Conservation (phyloP, 257 asterid species). For the Gynochthodes officinalis region DNA sequence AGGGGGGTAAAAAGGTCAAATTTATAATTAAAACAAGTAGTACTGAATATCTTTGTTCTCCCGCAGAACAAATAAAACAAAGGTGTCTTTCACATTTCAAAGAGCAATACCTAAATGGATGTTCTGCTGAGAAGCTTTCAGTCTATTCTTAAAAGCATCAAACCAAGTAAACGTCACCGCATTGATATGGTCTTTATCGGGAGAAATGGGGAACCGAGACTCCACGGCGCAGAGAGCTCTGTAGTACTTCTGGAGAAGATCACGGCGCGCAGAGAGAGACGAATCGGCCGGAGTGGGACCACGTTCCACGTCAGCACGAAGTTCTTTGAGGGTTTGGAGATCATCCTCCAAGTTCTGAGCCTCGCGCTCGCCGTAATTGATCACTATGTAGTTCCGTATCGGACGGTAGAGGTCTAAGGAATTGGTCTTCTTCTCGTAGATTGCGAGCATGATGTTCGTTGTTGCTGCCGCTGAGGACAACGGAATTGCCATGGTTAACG, state of each 20-base stretch:
- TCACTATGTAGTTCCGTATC: constrained; percentile 70
- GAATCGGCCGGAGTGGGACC: constrained; percentile 42
- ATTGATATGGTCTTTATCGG: constrained; percentile 79
- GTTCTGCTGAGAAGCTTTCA: constrained; percentile 83
- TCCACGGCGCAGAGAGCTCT: constrained; percentile 94
- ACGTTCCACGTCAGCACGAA: constrained; percentile 71
- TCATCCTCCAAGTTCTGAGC: constrained; percentile 90
- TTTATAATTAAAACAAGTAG: neutral
- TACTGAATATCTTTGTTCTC: neutral
- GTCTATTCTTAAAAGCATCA: constrained; percentile 81
- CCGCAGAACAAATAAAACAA: neutral
- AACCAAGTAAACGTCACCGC: constrained; percentile 82
- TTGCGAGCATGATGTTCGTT: constrained; percentile 73
- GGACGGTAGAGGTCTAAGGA: constrained; percentile 82
- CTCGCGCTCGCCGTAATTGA: constrained; percentile 86
- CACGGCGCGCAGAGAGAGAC: constrained; percentile 80
- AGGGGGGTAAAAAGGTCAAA: neutral
- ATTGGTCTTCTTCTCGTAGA: constrained; percentile 82
- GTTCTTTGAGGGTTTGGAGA: constrained; percentile 67
- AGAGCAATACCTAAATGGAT: constrained; percentile 66
- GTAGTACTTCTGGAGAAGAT: constrained; percentile 75
- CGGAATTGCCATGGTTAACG: constrained; percentile 50
- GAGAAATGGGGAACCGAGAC: constrained; percentile 87
- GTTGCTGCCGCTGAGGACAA: constrained; percentile 51
- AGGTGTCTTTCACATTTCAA: neutral